Evolutionary conservation across 192 early-diverging fungal species (phyloP).

Genomic region (Coemansia sp.): DNA sequence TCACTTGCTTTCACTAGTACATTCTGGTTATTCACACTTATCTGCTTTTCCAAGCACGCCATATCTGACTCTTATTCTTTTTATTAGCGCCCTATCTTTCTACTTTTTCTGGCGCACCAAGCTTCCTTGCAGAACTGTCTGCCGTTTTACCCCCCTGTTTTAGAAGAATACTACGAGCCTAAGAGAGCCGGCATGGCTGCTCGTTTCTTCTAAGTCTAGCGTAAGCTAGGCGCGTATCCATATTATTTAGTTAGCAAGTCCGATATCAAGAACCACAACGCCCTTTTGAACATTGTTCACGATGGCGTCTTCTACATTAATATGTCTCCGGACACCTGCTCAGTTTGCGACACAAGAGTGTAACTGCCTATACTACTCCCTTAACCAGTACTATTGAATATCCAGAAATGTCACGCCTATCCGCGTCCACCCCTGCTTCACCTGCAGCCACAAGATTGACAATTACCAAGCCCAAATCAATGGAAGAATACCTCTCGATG

Average conservation of each 20-base stretch:
- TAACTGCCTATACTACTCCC: conserved; percentile 53
- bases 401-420: conserved; percentile 32
- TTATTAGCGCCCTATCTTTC: conserved; percentile 25
- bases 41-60: conserved; percentile 1
- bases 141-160: conserved; percentile 28
- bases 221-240: conserved; percentile 31
- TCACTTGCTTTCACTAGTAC: conserved; percentile 1
- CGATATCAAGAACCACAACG: conserved; percentile 13
- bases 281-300: conserved; percentile 48
- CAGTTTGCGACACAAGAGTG: conserved; percentile 40
- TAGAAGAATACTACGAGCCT: conserved; percentile 46
- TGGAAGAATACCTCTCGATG: conserved; percentile 48
- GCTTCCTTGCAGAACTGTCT: conserved; percentile 14
- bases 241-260: conserved; percentile 12
- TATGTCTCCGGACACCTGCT: conserved; percentile 50
- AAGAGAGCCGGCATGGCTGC: conserved; percentile 44
- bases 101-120: conserved; percentile 23
- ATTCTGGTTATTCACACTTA: not conserved
- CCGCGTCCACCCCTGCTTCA: conserved; percentile 28
- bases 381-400: conserved; percentile 33
- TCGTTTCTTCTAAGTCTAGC: conserved; percentile 55
- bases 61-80: conserved; percentile 2
- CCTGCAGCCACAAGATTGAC: conserved; percentile 17
- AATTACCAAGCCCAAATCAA: conserved; percentile 22
- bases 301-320: conserved; percentile 43